Percentiles rank a stretch among this genome's conserved stretches.
phyloP scores from a whole-genome alignment of 2,329 filamentous ascomycete species.

The Delphinella strobiligena region DNA sequence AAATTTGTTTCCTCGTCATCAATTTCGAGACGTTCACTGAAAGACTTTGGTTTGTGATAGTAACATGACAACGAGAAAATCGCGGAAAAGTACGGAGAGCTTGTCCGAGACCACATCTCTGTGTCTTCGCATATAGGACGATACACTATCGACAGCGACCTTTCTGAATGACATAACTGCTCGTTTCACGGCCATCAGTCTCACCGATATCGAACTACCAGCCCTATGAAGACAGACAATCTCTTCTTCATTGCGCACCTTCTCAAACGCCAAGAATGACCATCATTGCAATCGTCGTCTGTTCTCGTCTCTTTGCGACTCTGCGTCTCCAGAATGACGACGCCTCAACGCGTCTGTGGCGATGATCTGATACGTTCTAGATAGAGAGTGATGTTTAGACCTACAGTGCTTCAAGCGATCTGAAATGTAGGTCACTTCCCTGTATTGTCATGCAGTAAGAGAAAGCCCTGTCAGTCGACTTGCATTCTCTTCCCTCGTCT shows the following conservation, averaged over 20 bases:
- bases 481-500: no score
- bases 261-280: background rate
- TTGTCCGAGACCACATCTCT: no score
- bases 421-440: background rate
- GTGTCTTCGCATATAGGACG: no score
- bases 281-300: background rate
- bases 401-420: background rate
- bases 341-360: background rate
- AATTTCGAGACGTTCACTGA: no score
- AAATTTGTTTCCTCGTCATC: no score
- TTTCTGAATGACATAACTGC: background rate
- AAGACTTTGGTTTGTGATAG: no score
- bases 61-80: no score
- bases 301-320: background rate
- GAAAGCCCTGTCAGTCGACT: no score
- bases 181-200: no score
- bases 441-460: no score
- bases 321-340: background rate
- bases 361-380: background rate
- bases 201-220: no score
- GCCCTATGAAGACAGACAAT: background rate
- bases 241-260: background rate
- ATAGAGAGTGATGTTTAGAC: background rate
- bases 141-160: background rate
- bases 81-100: no score